phyloP scores from a whole-genome alignment of 1,284 basidiomycete genomes.

The Marasmius tenuissimus region DNA sequence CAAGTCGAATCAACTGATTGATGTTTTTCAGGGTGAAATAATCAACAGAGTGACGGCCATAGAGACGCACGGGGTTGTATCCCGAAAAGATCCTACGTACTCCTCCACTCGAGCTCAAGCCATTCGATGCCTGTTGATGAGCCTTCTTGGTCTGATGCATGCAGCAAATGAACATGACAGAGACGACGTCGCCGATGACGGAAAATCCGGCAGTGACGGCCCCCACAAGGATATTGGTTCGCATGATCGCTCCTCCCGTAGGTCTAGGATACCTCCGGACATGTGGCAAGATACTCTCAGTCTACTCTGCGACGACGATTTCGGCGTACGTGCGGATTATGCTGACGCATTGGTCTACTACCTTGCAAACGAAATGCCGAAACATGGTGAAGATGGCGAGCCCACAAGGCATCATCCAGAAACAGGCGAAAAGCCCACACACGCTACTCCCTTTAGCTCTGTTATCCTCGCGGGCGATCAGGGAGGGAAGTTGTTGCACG shows the following conservation, averaged over 20 bases:
- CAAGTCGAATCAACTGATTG: neutral
- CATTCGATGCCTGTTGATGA: constrained; percentile 73
- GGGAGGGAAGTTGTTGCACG: constrained; percentile 72
- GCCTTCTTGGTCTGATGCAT: constrained; percentile 70
- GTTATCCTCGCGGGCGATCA: constrained; percentile 62
- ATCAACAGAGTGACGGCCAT: constrained; percentile 74
- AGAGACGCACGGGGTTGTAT: constrained; percentile 61
- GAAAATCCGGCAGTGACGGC: constrained; percentile 1
- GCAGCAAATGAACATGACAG: constrained; percentile 56
- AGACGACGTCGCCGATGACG: neutral
- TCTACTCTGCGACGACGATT: constrained; percentile 77
- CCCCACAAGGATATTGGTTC: constrained; percentile 21
- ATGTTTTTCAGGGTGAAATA: constrained; percentile 61
- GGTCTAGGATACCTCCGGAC: constrained; percentile 77
- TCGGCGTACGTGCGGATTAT: constrained; percentile 76
- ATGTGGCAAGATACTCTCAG: constrained; percentile 89
- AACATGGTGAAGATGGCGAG: constrained; percentile 51
- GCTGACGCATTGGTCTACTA: constrained; percentile 72
- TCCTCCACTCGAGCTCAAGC: constrained; percentile 62
- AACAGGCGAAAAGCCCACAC: constrained; percentile 44
- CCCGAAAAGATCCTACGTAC: constrained; percentile 42
- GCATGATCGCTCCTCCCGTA: constrained; percentile 42
- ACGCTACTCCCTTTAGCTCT: constrained; percentile 43
- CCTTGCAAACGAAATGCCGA: constrained; percentile 73
- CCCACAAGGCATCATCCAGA: constrained; percentile 43